Conservation (phyloP, 805 yeast species). For the Metschnikowia cerradonensis region DNA sequence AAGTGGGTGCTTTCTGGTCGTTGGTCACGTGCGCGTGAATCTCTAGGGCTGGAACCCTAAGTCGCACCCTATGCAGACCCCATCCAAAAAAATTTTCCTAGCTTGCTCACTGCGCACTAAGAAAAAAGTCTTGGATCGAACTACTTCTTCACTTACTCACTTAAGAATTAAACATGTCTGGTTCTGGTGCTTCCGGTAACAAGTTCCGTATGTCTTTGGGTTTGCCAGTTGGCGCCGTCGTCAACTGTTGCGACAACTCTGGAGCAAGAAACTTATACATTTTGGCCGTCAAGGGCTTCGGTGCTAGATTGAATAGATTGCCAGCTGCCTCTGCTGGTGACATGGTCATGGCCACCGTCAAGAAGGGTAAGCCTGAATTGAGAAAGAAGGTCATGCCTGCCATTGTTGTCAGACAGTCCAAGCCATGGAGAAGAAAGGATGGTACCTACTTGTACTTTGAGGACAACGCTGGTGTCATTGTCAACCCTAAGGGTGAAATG, state of each 20-base stretch:
- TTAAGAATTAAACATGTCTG: constrained; percentile 57
- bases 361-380: constrained; percentile 99
- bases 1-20: too few species aligned
- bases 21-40: constrained; percentile 11
- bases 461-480: constrained; percentile 99
- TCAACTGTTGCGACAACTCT: constrained; percentile 99
- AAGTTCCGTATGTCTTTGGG: constrained; percentile 99
- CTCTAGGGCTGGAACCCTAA: constrained; percentile 16
- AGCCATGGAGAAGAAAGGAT: constrained; percentile 99
- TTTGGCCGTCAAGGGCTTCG: constrained; percentile 97
- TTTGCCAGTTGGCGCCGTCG: constrained; percentile 99
- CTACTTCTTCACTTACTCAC: constrained; percentile 17
- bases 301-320: constrained; percentile 99
- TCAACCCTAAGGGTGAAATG: constrained; percentile 99
- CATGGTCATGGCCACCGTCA: constrained; percentile 98
- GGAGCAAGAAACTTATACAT: constrained; percentile 99
- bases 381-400: constrained; percentile 99
- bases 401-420: constrained; percentile 97
- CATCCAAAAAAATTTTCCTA: constrained; percentile 20
- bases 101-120: constrained; percentile 17
- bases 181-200: constrained; percentile 98
- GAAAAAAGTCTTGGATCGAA: constrained; percentile 12
- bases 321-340: constrained; percentile 99
- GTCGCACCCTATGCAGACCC: constrained; percentile 6
- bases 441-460: constrained; percentile 99